Conservation (phyloP, 148 eudicot species). For the Fagopyrum homotropicum region DNA sequence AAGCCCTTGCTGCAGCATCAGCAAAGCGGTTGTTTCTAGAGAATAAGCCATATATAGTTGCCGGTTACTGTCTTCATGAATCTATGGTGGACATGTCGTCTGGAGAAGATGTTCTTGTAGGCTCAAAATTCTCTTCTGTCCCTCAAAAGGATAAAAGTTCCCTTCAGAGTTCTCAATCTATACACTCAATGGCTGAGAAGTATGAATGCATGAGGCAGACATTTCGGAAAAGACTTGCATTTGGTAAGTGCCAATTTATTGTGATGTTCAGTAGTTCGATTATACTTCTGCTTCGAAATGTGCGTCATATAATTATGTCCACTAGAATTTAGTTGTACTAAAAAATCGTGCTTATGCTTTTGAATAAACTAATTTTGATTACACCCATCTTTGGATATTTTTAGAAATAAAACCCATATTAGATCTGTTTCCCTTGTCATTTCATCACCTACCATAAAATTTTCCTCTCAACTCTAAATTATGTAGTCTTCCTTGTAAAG, state of each 20-base stretch:
- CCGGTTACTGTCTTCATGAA: constrained; percentile 63
- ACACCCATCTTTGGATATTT: background rate
- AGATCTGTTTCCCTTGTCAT: background rate
- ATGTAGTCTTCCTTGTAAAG: background rate
- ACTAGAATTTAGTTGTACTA: background rate
- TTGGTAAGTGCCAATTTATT: constrained; percentile 46
- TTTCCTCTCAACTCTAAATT: background rate
- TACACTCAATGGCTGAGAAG: constrained; percentile 82
- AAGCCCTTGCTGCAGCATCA: constrained; percentile 74
- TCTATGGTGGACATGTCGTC: constrained; percentile 26
- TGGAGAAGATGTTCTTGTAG: constrained; percentile 20
- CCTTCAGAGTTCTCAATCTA: constrained; percentile 34
- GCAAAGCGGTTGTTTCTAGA: constrained; percentile 79
- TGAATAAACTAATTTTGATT: background rate
- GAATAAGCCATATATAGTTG: constrained; percentile 76
- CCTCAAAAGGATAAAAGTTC: constrained; percentile 30
- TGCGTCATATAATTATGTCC: background rate
- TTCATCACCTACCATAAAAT: background rate
- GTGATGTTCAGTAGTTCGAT: background rate
- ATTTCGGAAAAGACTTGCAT: constrained; percentile 70
- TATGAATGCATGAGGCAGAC: constrained; percentile 80
- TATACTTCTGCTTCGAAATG: constrained; percentile 1
- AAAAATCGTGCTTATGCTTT: background rate
- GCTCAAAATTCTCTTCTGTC: constrained; percentile 33
- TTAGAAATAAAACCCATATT: background rate